phyloP scores from a whole-genome alignment of 257 asterid species.

The Salvia miltiorrhiza region DNA sequence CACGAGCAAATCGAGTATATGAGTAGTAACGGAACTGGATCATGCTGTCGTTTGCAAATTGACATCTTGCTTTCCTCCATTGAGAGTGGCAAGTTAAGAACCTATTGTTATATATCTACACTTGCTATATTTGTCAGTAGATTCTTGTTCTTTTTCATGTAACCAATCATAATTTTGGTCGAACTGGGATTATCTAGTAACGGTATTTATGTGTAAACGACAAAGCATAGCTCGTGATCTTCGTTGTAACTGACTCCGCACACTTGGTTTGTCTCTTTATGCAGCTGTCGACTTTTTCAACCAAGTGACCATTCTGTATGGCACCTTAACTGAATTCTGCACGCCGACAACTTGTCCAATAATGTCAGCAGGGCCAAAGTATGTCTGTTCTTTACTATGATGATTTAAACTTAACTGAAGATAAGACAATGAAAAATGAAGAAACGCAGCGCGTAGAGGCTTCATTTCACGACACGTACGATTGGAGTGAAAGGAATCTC shows the following conservation, averaged over 20 bases:
- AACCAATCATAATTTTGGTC: not conserved
- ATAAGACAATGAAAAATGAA: not conserved
- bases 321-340: constrained; percentile 60
- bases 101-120: not conserved
- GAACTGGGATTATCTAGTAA: not conserved
- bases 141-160: not conserved
- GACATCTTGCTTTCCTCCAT: not conserved
- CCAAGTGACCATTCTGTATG: constrained; percentile 43
- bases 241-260: constrained; percentile 15
- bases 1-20: too few relatives aligned
- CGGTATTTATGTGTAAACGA: not conserved
- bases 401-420: not conserved
- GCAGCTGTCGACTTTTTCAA: constrained; percentile 60
- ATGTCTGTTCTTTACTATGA: constrained; percentile 6
- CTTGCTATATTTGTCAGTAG: not conserved
- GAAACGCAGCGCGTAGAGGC: not conserved
- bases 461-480: not conserved
- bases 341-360: constrained; percentile 45
- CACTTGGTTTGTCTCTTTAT: constrained; percentile 13
- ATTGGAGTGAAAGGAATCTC: not conserved
- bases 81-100: too few relatives aligned
- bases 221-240: not conserved
- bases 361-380: constrained; percentile 62
- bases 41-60: not conserved
- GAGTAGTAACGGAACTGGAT: not conserved